Evolutionary conservation across 2,329 filamentous ascomycete genomes (phyloP), one percentile per base, ranked within the genome.

Genomic region (Aspergillus pseudotamarii): DNA sequence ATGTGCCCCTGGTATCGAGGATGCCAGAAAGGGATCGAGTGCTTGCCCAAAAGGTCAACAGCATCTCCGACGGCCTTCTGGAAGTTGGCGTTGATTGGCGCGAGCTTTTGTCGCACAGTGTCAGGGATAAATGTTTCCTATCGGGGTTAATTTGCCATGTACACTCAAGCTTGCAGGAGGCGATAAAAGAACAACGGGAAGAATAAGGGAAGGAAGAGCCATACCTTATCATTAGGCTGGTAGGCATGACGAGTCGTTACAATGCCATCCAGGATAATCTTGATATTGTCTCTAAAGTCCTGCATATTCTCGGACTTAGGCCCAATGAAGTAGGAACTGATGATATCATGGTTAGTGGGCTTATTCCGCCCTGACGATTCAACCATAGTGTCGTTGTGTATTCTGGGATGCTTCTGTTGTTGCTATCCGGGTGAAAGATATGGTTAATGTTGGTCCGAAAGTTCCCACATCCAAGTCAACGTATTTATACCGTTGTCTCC

Each of bases 1-100:
- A 84, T 84, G 60, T 84, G 82, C 4, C 73, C 81, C 54, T 81
- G 74, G 68, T 84, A 84, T 0, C 80, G 75, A 1, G 81, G 69
- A 8, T 64, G 67, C 69, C 80, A 84, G 66, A 81, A 83, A 0
- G 82, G 82, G 6, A 83, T 78, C 1, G 79, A 82, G 56, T 78
- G 75, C 48, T 76, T 72, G n/a, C 79, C 80, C 2, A 84, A 67
- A 11, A 82, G 68, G 3, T 76, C 67, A 4, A 79, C 74, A 1
- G 77, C 74, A 51, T 73, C 75, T 38, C 71, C 64, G 2, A 81
- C 73, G 3, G 76, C 78, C 11, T 72, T 73, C 23, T 68, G 67
- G 21, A 83, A 71, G 51, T 76, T 78, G 0, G 70, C 64, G 30
- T 74, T 76, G 1, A 73, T 71, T 6, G 73, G 66, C 4, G 72